phyloP scores from a whole-genome alignment of 2,329 filamentous ascomycete genomes.

The Botrytis galanthina region DNA sequence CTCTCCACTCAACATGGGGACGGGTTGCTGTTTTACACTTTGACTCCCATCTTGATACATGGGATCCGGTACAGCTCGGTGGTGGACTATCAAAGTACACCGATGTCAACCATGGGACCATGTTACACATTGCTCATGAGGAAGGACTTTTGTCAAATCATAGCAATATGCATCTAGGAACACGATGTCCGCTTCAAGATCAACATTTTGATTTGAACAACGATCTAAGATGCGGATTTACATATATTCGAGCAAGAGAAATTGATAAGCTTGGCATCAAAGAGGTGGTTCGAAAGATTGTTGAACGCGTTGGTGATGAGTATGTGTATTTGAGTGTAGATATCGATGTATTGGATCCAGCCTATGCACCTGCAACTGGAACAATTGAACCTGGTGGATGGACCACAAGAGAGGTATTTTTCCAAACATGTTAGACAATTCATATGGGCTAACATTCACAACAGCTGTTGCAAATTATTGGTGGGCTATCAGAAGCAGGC shows the following conservation, averaged over 20 bases:
- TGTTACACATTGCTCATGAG: conserved; percentile 39
- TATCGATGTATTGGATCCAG: conserved; percentile 38
- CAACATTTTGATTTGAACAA: conserved; percentile 36
- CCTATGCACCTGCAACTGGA: conserved; percentile 37
- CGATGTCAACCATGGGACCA: conserved; percentile 38
- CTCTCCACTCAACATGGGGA: conserved; percentile 36
- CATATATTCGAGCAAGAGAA: conserved; percentile 33
- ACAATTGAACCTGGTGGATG: conserved; percentile 39
- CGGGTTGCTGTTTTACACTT: conserved; percentile 36
- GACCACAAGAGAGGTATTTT: conserved; percentile 37
- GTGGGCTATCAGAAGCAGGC: conserved; percentile 33
- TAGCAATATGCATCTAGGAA: conserved; percentile 38
- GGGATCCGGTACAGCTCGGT: conserved; percentile 36
- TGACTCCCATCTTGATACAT: conserved; percentile 37
- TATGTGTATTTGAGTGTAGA: conserved; percentile 38
- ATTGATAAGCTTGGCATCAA: conserved; percentile 34
- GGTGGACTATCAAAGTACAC: conserved; percentile 35
- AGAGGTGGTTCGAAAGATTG: conserved; percentile 32
- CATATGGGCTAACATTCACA: neutral
- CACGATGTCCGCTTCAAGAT: conserved; percentile 32
- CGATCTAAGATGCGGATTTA: conserved; percentile 36
- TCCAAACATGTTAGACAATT: too few relatives aligned
- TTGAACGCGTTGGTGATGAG: conserved; percentile 34
- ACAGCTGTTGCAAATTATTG: conserved; percentile 35
- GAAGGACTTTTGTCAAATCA: conserved; percentile 36